Evolutionary conservation across 495 filamentous ascomycete genomes (phyloP).

Genomic region (Lophiotrema nucula): DNA sequence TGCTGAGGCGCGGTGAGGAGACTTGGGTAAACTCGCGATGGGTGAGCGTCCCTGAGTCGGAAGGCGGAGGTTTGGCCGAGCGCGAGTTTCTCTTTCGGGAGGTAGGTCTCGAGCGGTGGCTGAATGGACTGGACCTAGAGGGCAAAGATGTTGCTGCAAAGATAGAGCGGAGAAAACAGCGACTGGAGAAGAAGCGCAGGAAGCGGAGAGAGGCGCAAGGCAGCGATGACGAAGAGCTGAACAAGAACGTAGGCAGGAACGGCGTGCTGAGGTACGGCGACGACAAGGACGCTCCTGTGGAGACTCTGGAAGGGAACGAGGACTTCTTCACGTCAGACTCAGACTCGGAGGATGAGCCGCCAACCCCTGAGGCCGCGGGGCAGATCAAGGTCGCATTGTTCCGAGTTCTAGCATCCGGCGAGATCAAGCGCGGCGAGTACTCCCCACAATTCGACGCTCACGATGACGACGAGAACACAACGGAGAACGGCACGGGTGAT

Average conservation of each 20-base stretch:
- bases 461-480: conserved; percentile 75
- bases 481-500: conserved; percentile 46
- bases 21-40: conserved; percentile 99
- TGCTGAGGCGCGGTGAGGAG: conserved; percentile 89
- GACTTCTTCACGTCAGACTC: conserved; percentile 61
- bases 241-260: conserved; percentile 43
- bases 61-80: conserved; percentile 92
- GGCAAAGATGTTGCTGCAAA: conserved; percentile 81
- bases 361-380: conserved; percentile 86
- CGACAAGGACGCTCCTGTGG: conserved; percentile 68
- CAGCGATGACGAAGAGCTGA: conserved; percentile 46
- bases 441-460: conserved; percentile 97
- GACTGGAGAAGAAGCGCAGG: conserved; percentile 80
- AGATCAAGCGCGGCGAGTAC: conserved; percentile 96
- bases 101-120: conserved; percentile 91
- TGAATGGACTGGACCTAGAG: conserved; percentile 89
- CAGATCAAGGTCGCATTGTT: conserved; percentile 99
- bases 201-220: conserved; percentile 53
- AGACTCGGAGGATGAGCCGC: conserved; percentile 78
- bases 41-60: conserved; percentile 88
- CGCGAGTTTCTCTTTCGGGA: conserved; percentile 97
- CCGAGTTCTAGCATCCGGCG: conserved; percentile 89
- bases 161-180: conserved; percentile 80
- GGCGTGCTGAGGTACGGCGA: conserved; percentile 74
- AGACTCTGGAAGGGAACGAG: conserved; percentile 70